Base-by-base conservation (phyloP, 1,284 basidiomycete species). In the Trichosporon coremiiforme region DNA sequence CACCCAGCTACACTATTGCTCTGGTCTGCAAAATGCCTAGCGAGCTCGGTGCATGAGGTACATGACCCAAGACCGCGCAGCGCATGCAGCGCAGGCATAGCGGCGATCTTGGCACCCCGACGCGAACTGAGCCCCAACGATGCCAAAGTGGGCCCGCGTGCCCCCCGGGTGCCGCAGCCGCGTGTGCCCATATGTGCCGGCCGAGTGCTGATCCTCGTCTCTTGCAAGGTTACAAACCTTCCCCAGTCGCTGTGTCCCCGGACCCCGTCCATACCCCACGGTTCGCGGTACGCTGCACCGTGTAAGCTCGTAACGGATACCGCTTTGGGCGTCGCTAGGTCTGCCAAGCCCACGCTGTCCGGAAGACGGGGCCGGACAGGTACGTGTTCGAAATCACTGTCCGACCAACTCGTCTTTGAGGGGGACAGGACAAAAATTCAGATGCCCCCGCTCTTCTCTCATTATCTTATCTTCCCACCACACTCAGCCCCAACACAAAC, bases 171-270 rank as follows among this genome's bases (percentile, higher is more conserved):
- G 15, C 4, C 15, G 13, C 57, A 10, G 57, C 25, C n/a, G n/a
- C 57, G 57, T 33, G 57, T 8, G 57, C 57, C 31, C 13, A 33
- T 17, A 60, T n/a, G 29, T 53, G 47, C 47, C 47, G 47, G 47
- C 47, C 57, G 31, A 33, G 57, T 60, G 57, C 31, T 15, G 57
- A 60, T 33, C 57, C 20, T 9, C n/a, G 8, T 17, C 15, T 9
- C 5, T 17, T 2, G 15, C 31, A 35, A 60, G 57, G 57, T 60
- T 60, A 25, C 20, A 25, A 31, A n/a, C 47, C 20, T 6, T 5
- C 2, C 47, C 47, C 47, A 12, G 20, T 2, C 47, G 3, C 4
- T 12, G 3, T 7, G 36, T 10, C 36, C 36, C 36, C 15, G 38
- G 5, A 41, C 1, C 15, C 41, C 10, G 2, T 15, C 41, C 41